phyloP scores from a whole-genome alignment of 2,329 filamentous ascomycete genomes.

The Microdochium paspali region DNA sequence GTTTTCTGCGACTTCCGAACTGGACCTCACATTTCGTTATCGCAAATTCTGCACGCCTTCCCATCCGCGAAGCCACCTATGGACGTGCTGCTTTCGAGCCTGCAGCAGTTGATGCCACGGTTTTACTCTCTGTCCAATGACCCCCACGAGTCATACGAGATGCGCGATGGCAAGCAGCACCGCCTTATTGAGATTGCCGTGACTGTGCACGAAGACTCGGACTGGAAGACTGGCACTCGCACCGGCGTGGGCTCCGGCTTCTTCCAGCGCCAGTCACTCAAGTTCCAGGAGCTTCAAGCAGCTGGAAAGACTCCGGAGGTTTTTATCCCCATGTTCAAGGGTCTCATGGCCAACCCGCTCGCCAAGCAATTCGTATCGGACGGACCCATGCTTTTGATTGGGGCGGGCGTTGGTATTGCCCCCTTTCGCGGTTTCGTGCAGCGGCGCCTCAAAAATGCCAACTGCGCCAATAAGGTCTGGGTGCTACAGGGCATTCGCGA shows the following conservation, averaged over 20 bases:
- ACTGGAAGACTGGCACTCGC: slow-evolving; percentile 65
- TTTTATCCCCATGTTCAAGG: slow-evolving; percentile 93
- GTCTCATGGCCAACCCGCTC: slow-evolving; percentile 92
- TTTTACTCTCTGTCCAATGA: slow-evolving; percentile 99
- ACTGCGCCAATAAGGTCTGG: slow-evolving; percentile 27
- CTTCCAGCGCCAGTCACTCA: slow-evolving; percentile 74
- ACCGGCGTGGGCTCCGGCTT: slow-evolving; percentile 89
- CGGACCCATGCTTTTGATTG: slow-evolving; percentile 95
- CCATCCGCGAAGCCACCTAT: slow-evolving; percentile 84
- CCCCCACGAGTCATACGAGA: slow-evolving; percentile 65
- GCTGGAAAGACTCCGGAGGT: slow-evolving; percentile 52
- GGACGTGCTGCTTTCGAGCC: slow-evolving; percentile 67
- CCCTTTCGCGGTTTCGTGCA: slow-evolving; percentile 98
- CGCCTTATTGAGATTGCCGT: slow-evolving; percentile 94
- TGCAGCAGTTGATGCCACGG: slow-evolving; percentile 88
- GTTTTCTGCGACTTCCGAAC: slow-evolving; percentile 92
- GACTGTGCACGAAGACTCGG: slow-evolving; percentile 76
- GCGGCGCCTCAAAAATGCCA: slow-evolving; percentile 39
- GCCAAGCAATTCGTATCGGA: slow-evolving; percentile 87
- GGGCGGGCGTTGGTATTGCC: slow-evolving; percentile 91
- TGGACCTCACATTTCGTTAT: slow-evolving; percentile 73
- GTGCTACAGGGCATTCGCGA: slow-evolving; percentile 40
- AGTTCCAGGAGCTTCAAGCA: slow-evolving; percentile 56
- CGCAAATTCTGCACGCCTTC: slow-evolving; percentile 84
- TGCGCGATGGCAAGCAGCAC: slow-evolving; percentile 59